phyloP scores from a whole-genome alignment of 257 asterid genomes.

The Nicotiana undulata region DNA sequence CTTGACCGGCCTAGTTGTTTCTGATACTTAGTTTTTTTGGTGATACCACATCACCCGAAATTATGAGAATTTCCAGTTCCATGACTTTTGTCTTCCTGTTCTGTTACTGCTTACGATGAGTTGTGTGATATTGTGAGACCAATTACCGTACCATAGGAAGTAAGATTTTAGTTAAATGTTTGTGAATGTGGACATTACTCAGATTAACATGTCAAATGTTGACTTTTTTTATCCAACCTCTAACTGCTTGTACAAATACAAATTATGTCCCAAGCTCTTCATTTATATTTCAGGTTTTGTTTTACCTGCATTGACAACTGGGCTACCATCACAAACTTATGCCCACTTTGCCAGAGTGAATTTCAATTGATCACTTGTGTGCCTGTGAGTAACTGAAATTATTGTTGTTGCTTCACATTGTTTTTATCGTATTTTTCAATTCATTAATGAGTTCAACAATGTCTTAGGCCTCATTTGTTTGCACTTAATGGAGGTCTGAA shows the following conservation, averaged over 20 bases:
- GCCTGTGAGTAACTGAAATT: constrained; percentile 66
- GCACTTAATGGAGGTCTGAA: too few relatives aligned
- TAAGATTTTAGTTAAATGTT: not conserved
- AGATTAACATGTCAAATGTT: not conserved
- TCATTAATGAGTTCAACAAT: not conserved
- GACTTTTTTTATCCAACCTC: not conserved
- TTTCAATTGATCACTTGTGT: constrained; percentile 97
- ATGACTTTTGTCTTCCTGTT: not conserved
- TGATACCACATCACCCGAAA: not conserved
- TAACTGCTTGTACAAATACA: constrained; percentile 16
- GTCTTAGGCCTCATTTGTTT: too few relatives aligned
- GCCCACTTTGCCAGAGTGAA: constrained; percentile 97
- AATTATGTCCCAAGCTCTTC: constrained; percentile 6
- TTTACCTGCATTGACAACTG: constrained; percentile 98
- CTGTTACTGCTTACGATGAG: not conserved
- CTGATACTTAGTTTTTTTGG: not conserved
- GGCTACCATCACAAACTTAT: constrained; percentile 93
- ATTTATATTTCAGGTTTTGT: constrained; percentile 83
- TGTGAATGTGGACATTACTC: constrained; percentile 8
- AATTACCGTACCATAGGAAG: not conserved
- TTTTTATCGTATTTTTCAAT: not conserved
- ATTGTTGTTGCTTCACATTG: not conserved
- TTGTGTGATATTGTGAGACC: not conserved
- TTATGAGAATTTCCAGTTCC: not conserved
- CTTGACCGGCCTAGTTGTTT: not conserved